These are phyloP conservation scores for Spergularia marina DNA, from an alignment of 148 eudicot species.

Conservation along the genomic window DNA sequence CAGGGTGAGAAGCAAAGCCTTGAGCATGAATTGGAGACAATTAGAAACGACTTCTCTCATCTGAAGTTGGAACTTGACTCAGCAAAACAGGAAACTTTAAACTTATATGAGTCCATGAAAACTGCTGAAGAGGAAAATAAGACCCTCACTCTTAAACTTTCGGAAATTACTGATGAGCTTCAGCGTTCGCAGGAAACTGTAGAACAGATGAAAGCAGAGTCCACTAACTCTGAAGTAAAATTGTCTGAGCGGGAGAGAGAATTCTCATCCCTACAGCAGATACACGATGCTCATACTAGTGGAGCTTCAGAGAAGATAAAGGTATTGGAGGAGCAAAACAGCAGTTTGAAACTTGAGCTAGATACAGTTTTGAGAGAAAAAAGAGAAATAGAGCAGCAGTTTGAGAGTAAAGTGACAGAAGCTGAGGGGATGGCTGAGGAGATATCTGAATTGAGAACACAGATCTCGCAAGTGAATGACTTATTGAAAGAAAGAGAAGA, in stretches of 20 bases:
- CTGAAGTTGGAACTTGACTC: conserved; percentile 39
- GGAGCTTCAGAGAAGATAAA: conserved; percentile 35
- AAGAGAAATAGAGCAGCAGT: conserved; percentile 38
- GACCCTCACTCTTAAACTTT: conserved; percentile 45
- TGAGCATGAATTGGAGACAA: conserved; percentile 45
- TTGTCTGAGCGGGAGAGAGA: conserved; percentile 41
- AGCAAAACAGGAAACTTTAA: conserved; percentile 40
- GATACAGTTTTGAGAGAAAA: conserved; percentile 39
- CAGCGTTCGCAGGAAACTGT: conserved; percentile 32
- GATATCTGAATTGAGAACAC: conserved; percentile 23
- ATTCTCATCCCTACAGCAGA: conserved; percentile 35
- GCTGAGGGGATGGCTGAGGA: conserved; percentile 26
- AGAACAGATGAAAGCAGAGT: conserved; percentile 46
- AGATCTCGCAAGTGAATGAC: conserved; percentile 27
- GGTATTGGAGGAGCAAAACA: conserved; percentile 33
- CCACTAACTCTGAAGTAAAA: conserved; percentile 32
- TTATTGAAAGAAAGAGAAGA: conserved; percentile 44
- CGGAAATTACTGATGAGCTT: conserved; percentile 49
- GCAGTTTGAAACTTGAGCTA: conserved; percentile 40
- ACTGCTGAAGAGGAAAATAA: conserved; percentile 50
- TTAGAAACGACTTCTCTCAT: conserved; percentile 27
- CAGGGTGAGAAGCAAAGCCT: conserved; percentile 52
- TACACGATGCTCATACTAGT: conserved; percentile 35
- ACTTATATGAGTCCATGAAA: conserved; percentile 39
- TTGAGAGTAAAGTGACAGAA: conserved; percentile 32